phyloP scores from a whole-genome alignment of 306 rosid genomes.

The Gleditsia sinensis region DNA sequence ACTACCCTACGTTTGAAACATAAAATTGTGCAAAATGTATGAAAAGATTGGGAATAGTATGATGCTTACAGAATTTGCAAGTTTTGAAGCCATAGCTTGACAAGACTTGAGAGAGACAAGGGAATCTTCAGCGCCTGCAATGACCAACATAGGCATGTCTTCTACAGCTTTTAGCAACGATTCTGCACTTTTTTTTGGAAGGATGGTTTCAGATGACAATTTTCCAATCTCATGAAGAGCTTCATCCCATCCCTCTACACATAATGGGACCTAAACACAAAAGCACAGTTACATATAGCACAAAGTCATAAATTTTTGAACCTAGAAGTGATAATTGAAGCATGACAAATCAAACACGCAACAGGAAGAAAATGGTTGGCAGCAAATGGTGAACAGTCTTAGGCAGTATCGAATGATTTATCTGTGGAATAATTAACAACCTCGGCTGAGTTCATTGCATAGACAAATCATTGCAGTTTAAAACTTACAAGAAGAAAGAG shows the following conservation, averaged over 20 bases:
- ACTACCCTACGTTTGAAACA: not conserved
- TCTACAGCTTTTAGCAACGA: slow-evolving; percentile 68
- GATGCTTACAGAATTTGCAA: slow-evolving; percentile 74
- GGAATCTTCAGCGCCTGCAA: slow-evolving; percentile 79
- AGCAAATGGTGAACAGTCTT: not conserved
- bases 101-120: slow-evolving; percentile 78
- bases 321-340: slow-evolving; percentile 2
- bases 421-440: not conserved
- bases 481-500: not conserved
- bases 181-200: slow-evolving; percentile 62
- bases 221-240: slow-evolving; percentile 95
- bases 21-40: not conserved
- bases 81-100: slow-evolving; percentile 85
- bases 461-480: not conserved
- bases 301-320: not conserved
- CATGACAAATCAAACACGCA: not conserved
- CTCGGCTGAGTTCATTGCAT: slow-evolving; percentile 5
- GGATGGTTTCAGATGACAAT: slow-evolving; percentile 73
- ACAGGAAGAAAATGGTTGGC: not conserved
- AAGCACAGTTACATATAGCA: slow-evolving; percentile 15
- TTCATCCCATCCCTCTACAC: slow-evolving; percentile 93
- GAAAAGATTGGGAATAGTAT: not conserved
- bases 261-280: slow-evolving; percentile 68
- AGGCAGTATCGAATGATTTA: not conserved
- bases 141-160: slow-evolving; percentile 73